phyloP scores from a whole-genome alignment of 768 basidiomycete genomes.

The Trichaptum fuscoviolaceum region DNA sequence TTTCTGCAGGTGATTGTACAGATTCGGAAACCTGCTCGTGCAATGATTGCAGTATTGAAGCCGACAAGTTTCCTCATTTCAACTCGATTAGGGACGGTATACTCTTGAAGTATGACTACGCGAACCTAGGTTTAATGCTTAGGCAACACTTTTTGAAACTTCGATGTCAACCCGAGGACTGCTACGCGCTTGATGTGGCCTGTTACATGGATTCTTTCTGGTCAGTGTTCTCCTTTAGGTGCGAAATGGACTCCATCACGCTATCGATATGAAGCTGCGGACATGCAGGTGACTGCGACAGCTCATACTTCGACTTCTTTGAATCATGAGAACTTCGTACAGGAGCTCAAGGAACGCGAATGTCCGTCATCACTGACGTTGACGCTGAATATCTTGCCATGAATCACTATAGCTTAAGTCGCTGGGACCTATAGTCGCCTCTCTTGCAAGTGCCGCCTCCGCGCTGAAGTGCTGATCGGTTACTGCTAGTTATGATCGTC shows the following conservation, averaged over 20 bases:
- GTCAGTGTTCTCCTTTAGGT: not conserved
- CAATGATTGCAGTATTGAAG: not conserved
- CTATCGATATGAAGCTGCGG: slow-evolving; percentile 1
- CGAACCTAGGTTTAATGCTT: not conserved
- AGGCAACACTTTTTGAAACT: not conserved
- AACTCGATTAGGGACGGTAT: not conserved
- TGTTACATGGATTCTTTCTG: not conserved
- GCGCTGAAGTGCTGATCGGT: not conserved
- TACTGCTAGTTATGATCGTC: not conserved
- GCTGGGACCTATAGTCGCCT: not conserved
- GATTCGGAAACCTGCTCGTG: not conserved
- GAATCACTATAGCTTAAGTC: not conserved
- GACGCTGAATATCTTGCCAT: not conserved
- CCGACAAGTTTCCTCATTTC: not conserved
- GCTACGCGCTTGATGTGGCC: not conserved
- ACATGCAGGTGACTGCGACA: not conserved
- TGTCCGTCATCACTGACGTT: not conserved
- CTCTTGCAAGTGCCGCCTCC: not conserved
- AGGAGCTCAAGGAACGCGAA: not conserved
- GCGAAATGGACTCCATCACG: not conserved
- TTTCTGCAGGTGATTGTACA: not conserved
- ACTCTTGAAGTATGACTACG: not conserved
- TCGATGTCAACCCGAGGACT: not conserved
- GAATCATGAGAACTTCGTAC: not conserved
- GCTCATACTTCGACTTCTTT: not conserved